These are phyloP conservation scores for Phytopythium helicoides DNA, from an alignment of 352 stramenopile species.

Conservation along the genomic window DNA sequence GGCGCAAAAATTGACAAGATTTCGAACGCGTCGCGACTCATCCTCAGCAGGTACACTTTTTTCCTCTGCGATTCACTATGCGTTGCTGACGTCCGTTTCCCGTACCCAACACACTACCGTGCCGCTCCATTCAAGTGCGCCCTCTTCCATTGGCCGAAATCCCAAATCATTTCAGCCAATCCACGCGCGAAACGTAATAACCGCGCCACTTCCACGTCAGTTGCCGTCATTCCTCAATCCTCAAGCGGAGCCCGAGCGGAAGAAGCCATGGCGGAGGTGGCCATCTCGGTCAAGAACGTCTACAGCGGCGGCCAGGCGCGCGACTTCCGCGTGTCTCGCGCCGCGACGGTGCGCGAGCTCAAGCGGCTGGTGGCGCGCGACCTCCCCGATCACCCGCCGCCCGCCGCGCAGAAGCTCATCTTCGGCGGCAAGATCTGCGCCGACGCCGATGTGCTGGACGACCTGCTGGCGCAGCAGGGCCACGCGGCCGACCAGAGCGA, in stretches of 20 bases:
- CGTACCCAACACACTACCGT: background rate
- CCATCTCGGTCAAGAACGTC: conserved; percentile 80
- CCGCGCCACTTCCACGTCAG: conserved; percentile 14
- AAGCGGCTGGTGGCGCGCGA: conserved; percentile 53
- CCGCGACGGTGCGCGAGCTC: conserved; percentile 45
- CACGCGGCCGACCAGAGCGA: conserved; percentile 22
- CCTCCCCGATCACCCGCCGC: conserved; percentile 43
- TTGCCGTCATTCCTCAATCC: conserved; percentile 13
- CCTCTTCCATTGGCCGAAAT: conserved; percentile 5
- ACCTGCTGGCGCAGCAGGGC: conserved; percentile 41
- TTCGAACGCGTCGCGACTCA: background rate
- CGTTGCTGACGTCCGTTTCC: background rate
- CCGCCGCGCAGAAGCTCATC: conserved; percentile 76
- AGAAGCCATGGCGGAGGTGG: conserved; percentile 37
- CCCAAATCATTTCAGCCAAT: conserved; percentile 9
- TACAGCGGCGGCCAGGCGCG: conserved; percentile 59
- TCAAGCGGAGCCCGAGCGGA: conserved; percentile 8
- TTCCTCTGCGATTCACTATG: background rate
- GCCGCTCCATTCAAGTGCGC: too few relatives aligned
- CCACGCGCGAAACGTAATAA: background rate
- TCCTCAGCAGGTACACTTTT: background rate
- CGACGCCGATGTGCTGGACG: conserved; percentile 47
- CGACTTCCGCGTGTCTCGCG: conserved; percentile 35
- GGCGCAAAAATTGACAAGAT: conserved; percentile 1
- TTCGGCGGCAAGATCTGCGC: conserved; percentile 86